Evolutionary conservation across 1,284 basidiomycete species (phyloP).

Genomic region (Ceratobasidium papillatum): DNA sequence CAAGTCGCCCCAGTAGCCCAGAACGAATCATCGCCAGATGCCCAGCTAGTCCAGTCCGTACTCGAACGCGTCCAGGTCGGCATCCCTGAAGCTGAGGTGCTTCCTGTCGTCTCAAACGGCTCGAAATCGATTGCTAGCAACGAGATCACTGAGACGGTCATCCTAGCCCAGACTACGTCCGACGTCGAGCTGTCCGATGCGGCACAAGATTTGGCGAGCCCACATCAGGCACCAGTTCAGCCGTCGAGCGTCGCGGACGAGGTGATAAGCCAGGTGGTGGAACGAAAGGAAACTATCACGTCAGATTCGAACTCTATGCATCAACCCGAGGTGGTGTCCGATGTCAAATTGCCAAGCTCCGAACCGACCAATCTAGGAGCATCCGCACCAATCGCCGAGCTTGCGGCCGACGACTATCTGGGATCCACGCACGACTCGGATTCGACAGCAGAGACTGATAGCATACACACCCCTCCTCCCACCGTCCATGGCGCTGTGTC

Average conservation of each 20-base stretch:
- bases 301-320: too few relatives aligned
- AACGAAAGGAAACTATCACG: neutral
- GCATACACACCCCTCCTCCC: slow-evolving; percentile 1
- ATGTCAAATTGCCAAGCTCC: neutral
- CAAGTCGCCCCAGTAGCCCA: too few relatives aligned
- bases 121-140: neutral
- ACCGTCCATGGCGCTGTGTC: neutral
- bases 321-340: neutral
- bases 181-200: neutral
- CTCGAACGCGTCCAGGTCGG: neutral
- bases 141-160: neutral
- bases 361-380: slow-evolving; percentile 1
- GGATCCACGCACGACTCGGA: neutral
- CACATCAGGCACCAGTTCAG: neutral
- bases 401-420: neutral
- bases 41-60: neutral
- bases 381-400: neutral
- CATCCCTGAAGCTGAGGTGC: neutral
- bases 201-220: neutral
- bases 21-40: neutral
- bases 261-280: neutral
- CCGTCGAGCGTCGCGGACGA: neutral
- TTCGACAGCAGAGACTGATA: neutral
- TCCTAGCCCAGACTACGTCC: neutral
- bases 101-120: neutral